A percentile compares a stretch with the other conserved stretches of the same genome.
phyloP scores from a whole-genome alignment of 2,329 filamentous ascomycete species.

The Hymenoscyphus occultus region DNA sequence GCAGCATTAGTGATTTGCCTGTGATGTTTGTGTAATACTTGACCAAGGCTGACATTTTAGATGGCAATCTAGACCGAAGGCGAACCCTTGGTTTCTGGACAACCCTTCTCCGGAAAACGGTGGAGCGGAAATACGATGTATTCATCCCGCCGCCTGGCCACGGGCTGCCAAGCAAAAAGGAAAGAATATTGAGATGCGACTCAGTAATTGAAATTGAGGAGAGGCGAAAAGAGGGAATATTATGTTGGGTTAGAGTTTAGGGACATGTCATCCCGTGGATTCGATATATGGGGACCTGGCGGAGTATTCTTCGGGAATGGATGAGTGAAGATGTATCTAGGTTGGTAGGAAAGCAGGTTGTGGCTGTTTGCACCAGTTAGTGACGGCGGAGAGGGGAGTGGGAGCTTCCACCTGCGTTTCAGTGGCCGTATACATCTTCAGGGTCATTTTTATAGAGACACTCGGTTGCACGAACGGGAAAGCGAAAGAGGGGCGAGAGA shows the following conservation, averaged over 20 bases:
- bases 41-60: slow-evolving; percentile 15
- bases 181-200: slow-evolving; percentile 5
- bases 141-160: not conserved
- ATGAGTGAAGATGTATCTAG: not conserved
- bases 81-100: not conserved
- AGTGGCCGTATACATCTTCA: not conserved
- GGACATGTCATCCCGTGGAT: not conserved
- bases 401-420: not conserved
- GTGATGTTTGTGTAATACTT: not conserved
- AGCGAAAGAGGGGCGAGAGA: not conserved
- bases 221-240: not conserved
- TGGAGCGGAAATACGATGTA: slow-evolving; percentile 6
- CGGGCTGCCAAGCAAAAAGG: not conserved
- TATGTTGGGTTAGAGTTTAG: not conserved
- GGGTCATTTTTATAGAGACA: not conserved
- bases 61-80: slow-evolving; percentile 8
- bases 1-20: too few relatives aligned
- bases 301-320: not conserved
- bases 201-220: not conserved
- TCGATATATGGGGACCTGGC: not conserved
- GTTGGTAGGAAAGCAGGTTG: not conserved
- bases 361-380: not conserved
- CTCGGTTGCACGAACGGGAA: not conserved
- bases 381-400: not conserved
- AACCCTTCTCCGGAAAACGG: slow-evolving; percentile 5